phyloP scores from a whole-genome alignment of 2,329 filamentous ascomycete genomes.

The Hymenoscyphus fraxineus region DNA sequence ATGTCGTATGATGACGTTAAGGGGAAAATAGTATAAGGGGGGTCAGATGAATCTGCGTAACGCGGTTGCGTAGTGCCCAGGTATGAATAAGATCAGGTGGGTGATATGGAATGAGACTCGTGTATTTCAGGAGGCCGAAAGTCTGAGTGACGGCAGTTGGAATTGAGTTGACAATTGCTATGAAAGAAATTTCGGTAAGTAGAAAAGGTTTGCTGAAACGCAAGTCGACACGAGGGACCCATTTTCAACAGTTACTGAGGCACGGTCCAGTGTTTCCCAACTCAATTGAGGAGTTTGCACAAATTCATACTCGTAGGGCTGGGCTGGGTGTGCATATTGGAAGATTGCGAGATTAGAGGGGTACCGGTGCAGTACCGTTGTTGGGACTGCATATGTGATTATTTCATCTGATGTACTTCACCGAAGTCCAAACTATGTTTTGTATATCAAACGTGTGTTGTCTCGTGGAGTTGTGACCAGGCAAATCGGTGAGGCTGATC shows the following conservation, averaged over 20 bases:
- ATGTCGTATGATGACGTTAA: conserved; percentile 6
- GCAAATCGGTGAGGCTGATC: not conserved
- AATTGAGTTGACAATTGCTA: not conserved
- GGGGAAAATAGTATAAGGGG: not conserved
- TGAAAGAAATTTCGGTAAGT: too few relatives aligned
- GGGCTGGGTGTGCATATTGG: conserved; percentile 2
- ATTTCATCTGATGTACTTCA: conserved; percentile 11
- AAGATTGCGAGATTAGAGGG: conserved; percentile 5
- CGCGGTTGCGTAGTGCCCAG: not conserved
- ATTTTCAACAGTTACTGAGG: not conserved
- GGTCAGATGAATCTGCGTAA: not conserved
- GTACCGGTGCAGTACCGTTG: not conserved
- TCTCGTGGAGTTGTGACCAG: not conserved
- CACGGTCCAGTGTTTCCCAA: not conserved
- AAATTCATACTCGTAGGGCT: not conserved
- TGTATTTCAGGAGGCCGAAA: not conserved
- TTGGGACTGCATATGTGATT: conserved; percentile 6
- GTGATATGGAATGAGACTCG: not conserved
- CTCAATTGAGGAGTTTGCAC: not conserved
- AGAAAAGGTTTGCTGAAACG: not conserved
- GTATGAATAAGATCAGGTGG: not conserved
- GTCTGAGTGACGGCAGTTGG: not conserved
- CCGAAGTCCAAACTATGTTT: conserved; percentile 10
- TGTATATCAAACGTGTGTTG: conserved; percentile 14
- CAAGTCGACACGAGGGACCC: not conserved